Base-by-base conservation (phyloP, 2,329 filamentous ascomycete genomes). In the Diaporthe humulicola region DNA sequence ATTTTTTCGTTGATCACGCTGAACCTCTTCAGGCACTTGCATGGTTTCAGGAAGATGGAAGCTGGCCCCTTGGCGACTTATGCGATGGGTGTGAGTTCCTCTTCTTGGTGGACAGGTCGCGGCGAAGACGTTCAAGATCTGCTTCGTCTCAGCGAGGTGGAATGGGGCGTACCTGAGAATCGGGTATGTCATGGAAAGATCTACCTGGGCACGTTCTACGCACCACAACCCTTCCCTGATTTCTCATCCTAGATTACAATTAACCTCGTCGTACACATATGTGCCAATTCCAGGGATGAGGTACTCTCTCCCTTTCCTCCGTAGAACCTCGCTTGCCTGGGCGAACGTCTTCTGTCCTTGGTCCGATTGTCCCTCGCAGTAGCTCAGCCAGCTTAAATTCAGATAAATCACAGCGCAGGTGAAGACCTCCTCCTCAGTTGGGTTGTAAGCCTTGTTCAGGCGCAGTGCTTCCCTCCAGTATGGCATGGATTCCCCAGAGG, bases 371-470 rank as follows among this genome's bases (percentile, higher is more conserved):
- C 57, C 57, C 40, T 60, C 57, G 33, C 8, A 60, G 36, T 40
- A 60, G 36, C 33, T 40, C n/a, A 60, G 33, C 57, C 57, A 60
- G 57, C 57, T 60, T n/a, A 60, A 60, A 40, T 40, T 60, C 57
- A 60, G 36, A 40, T 60, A 60, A 60, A 60, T 60, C 57, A 60
- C 57, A 60, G 33, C 57, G 40, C 57, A 60, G 36, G 57, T 60
- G 40, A 60, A 60, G 25, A 60, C 33, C 36, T 60, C 57, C 57
- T 60, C 57, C 56, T 58, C 56, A 60, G 25, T 22, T 40, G 57
- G 57, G 57, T 60, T 60, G 22, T 60, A 60, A 60, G 22, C 10
- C 57, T 38, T 40, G 10, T 60, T 60, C 14, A 40, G 36, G 36
- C 57, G 57, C 36, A 60, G 57, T 22, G 57, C 57, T 40, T 60